phyloP scores from a whole-genome alignment of 225 moss, liverwort and hornwort genomes.

The Takakia lepidozioides region DNA sequence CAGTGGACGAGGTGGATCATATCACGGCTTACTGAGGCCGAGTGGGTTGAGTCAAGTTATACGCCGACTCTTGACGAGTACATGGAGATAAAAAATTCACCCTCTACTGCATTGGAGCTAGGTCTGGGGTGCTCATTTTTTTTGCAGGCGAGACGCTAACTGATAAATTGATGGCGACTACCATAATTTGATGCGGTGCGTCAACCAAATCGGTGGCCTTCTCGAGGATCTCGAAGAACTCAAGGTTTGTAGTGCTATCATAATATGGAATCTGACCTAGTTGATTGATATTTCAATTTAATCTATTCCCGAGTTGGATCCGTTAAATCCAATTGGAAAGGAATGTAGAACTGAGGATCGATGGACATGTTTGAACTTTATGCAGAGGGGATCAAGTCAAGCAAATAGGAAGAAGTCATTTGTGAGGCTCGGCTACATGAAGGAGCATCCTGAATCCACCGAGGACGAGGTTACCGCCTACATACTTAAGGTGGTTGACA shows the following conservation, averaged over 20 bases:
- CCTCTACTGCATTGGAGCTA: conserved; percentile 30
- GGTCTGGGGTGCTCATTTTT: conserved; percentile 29
- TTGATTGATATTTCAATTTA: background rate
- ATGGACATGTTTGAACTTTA: background rate
- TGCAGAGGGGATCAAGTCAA: conserved; percentile 49
- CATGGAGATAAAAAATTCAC: conserved; percentile 20
- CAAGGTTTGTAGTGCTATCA: conserved; percentile 14
- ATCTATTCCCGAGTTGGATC: background rate
- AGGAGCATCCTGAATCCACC: conserved; percentile 27
- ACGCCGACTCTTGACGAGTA: conserved; percentile 37
- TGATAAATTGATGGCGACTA: conserved; percentile 31
- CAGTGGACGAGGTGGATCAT: conserved; percentile 57
- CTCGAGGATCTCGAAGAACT: conserved; percentile 54
- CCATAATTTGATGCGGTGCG: conserved; percentile 31
- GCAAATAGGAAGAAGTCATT: conserved; percentile 45
- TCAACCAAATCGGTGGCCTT: conserved; percentile 31
- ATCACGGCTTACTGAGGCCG: conserved; percentile 44
- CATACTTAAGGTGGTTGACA: conserved; percentile 28
- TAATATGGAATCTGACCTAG: background rate
- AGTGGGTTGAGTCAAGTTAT: conserved; percentile 34
- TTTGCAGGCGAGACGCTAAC: conserved; percentile 34
- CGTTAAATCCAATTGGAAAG: background rate
- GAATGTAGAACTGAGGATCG: background rate
- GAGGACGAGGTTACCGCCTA: conserved; percentile 24
- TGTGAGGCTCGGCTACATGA: conserved; percentile 39